Evolutionary conservation across 768 basidiomycete species (phyloP).

Genomic region (Ephemerocybe angulata): DNA sequence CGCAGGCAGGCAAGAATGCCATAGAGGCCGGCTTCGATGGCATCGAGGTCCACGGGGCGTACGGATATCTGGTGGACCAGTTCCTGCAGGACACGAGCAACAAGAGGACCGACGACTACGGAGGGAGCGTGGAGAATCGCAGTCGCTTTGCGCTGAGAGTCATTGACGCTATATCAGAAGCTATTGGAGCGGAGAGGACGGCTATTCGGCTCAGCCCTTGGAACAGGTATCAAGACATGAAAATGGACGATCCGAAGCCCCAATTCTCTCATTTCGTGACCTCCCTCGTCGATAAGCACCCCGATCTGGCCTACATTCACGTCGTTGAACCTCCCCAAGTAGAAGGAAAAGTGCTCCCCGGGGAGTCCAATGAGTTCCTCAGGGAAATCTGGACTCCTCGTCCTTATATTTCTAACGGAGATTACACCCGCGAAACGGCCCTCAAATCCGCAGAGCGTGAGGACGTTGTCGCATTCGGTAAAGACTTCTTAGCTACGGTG

Average conservation of each 20-base stretch:
- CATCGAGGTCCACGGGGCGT: constrained; percentile 12
- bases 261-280: constrained; percentile 50
- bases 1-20: too few species aligned
- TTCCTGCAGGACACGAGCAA: constrained; percentile 61
- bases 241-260: constrained; percentile 51
- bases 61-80: constrained; percentile 28
- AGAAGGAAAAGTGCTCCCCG: neutral
- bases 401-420: constrained; percentile 41
- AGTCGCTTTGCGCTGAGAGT: constrained; percentile 57
- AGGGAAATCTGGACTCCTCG: constrained; percentile 43
- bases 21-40: too few species aligned
- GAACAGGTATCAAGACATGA: constrained; percentile 35
- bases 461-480: too few species aligned
- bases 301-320: constrained; percentile 52
- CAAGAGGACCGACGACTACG: constrained; percentile 36
- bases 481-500: too few species aligned
- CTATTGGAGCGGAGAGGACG: neutral
- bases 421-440: constrained; percentile 39
- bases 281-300: constrained; percentile 34
- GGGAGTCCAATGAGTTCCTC: constrained; percentile 41
- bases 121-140: constrained; percentile 68
- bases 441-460: constrained; percentile 28
- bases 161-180: constrained; percentile 53
- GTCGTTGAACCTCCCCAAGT: constrained; percentile 36
- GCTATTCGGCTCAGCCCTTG: constrained; percentile 12